Evolutionary conservation across 257 asterid genomes (phyloP), one percentile per base, ranked within the genome.

Genomic region (Nicotiana benthamiana): DNA sequence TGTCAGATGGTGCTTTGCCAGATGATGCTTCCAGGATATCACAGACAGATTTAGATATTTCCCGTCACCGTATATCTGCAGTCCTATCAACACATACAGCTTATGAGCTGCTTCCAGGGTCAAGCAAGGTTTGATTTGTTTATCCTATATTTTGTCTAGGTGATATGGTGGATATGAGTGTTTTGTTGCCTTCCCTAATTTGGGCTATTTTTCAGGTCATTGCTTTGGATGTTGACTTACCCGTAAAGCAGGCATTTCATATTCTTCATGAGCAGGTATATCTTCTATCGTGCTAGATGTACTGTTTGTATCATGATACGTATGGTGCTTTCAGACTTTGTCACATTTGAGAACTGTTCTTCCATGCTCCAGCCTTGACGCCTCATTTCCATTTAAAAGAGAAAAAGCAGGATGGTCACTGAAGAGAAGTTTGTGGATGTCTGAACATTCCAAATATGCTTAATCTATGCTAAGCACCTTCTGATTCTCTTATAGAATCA

Each of bases 221-320:
- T 85, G 97, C 98, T 74, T 87, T 94, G 84, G 98, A 93, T 83
- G 95, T 94, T 3, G 94, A 93, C 65, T 82, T 94, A 76, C 98
- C 98, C 62, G 96, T 94, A 82, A 94, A 93, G 88, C 98, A 93
- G 84, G 98, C 97, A 48, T 93, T 94, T 88, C 97, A 93, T 88
- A 94, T 94, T 85, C 91, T 94, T 82, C 95, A 94, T 8, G 98
- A 96, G 89, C 98, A 96, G 97, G 99, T 96, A 90, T 30, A 43
- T 46, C 48, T 60, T 66, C n/a, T 57, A 36, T 83, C 18, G 0
- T 53, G 52, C 66, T 80, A 67, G 61, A 72, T 72, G 24, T 13
- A 16, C 24, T 30, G 17, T 67, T 52, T 65, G 77, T 53, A n/a
- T 79, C 75, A 22, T 74, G 17, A 26, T 74, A 26, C 8, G 17